Evolutionary conservation across 352 stramenopile species (phyloP).

Genomic region (Phytophthora chlamydospora): DNA sequence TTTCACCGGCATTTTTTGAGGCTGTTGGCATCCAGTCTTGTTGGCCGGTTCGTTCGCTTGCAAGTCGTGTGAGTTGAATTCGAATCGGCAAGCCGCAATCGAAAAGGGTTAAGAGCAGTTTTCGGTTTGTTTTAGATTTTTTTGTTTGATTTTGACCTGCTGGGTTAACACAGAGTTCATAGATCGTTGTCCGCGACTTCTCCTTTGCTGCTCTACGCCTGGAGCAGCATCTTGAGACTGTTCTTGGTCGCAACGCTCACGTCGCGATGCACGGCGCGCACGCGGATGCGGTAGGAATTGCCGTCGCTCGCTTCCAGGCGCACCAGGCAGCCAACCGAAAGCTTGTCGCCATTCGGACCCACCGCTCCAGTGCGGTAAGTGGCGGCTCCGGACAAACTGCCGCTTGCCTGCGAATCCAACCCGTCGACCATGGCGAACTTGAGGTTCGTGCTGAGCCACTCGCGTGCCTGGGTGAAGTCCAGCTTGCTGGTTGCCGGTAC

Average conservation of each 20-base stretch:
- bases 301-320: conserved; percentile 90
- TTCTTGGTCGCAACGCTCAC: conserved; percentile 76
- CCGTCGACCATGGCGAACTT: conserved; percentile 91
- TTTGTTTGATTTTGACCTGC: too few species aligned
- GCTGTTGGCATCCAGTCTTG: too few species aligned
- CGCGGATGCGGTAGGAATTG: conserved; percentile 90
- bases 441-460: conserved; percentile 87
- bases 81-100: too few species aligned
- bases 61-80: too few species aligned
- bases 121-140: too few species aligned
- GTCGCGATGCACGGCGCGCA: conserved; percentile 92
- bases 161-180: conserved; percentile 4
- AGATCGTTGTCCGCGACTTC: conserved; percentile 7
- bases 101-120: too few species aligned
- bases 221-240: conserved; percentile 63
- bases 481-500: conserved; percentile 82
- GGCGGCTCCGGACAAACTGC: conserved; percentile 88
- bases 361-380: conserved; percentile 93
- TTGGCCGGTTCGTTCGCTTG: too few species aligned
- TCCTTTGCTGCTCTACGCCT: conserved; percentile 26
- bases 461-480: conserved; percentile 81
- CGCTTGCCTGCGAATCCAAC: conserved; percentile 70
- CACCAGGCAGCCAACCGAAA: conserved; percentile 94
- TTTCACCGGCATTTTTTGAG: too few species aligned
- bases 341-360: conserved; percentile 90